These are phyloP conservation scores for Ramularia endophylla DNA, from an alignment of 2,329 filamentous ascomycete genomes.

Conservation along the genomic window DNA sequence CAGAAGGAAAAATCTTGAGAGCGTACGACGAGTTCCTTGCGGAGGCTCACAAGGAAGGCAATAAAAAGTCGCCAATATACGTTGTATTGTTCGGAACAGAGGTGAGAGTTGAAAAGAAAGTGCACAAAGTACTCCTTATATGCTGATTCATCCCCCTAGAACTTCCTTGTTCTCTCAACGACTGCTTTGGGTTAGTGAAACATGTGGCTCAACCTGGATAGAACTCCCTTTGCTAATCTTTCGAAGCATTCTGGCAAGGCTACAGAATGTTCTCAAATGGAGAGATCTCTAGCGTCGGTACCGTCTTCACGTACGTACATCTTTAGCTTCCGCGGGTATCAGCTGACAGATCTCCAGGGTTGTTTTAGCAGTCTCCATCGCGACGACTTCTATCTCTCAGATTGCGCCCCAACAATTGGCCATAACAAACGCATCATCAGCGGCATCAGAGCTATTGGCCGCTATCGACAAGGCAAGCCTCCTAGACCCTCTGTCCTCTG, in stretches of 20 bases:
- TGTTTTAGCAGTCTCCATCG: slow-evolving; percentile 26
- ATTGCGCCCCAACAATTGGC: slow-evolving; percentile 38
- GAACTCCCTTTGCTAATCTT: too few relatives aligned
- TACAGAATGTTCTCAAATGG: slow-evolving; percentile 32
- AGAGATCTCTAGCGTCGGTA: slow-evolving; percentile 29
- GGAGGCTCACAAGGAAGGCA: slow-evolving; percentile 40
- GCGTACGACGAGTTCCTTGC: slow-evolving; percentile 41
- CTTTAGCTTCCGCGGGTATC: background rate
- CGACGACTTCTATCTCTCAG: slow-evolving; percentile 33
- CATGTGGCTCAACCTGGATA: too few relatives aligned
- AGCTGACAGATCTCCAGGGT: background rate
- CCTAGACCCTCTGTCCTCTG: slow-evolving; percentile 33
- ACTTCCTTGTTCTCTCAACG: too few relatives aligned
- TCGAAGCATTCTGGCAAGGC: slow-evolving; percentile 40
- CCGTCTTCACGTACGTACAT: slow-evolving; percentile 31
- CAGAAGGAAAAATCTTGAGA: slow-evolving; percentile 37
- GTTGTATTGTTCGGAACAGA: slow-evolving; percentile 22
- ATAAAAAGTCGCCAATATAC: slow-evolving; percentile 40
- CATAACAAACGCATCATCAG: slow-evolving; percentile 39
- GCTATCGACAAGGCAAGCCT: slow-evolving; percentile 37
- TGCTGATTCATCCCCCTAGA: too few relatives aligned
- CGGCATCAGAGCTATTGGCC: slow-evolving; percentile 38
- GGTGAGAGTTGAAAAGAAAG: too few relatives aligned
- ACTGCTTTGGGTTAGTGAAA: too few relatives aligned
- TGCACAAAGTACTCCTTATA: too few relatives aligned